Percentiles rank a stretch among this genome's conserved stretches.
phyloP scores from a whole-genome alignment of 495 filamentous ascomycete genomes.

The Neurospora sublineolata region DNA sequence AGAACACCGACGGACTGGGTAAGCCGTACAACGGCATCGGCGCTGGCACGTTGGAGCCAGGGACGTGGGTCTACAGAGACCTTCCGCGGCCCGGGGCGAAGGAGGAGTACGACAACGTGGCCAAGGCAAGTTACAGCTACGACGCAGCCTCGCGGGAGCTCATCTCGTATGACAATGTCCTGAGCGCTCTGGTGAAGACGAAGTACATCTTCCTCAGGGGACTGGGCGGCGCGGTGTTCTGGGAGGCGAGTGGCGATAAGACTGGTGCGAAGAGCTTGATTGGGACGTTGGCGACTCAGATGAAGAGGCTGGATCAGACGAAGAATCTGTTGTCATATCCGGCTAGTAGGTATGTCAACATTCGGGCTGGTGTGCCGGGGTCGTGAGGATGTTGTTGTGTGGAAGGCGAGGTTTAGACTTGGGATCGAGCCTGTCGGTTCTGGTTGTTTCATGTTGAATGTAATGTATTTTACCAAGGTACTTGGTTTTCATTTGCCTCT shows the following conservation, averaged over 20 bases:
- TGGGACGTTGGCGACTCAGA: constrained; percentile 43
- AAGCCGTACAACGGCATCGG: constrained; percentile 56
- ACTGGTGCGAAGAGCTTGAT: constrained; percentile 50
- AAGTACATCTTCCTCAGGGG: constrained; percentile 49
- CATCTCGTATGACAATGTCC: constrained; percentile 65
- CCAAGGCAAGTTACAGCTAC: constrained; percentile 60
- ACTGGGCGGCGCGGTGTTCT: constrained; percentile 81
- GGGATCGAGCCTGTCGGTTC: background rate
- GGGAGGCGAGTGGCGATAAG: constrained; percentile 74
- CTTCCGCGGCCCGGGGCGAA: constrained; percentile 37
- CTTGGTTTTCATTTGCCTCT: background rate
- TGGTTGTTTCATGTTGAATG: background rate
- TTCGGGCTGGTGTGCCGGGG: constrained; percentile 39
- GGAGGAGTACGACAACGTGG: constrained; percentile 37
- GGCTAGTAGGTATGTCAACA: constrained; percentile 60
- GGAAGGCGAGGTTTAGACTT: background rate
- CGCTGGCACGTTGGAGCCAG: constrained; percentile 54
- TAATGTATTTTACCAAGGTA: background rate
- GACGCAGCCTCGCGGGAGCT: constrained; percentile 46
- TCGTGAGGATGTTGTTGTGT: background rate
- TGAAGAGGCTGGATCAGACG: constrained; percentile 43
- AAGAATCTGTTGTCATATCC: constrained; percentile 54
- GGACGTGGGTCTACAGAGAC: constrained; percentile 70
- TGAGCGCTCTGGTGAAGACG: constrained; percentile 49
- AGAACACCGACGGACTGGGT: constrained; percentile 59